Percentiles rank a stretch among this genome's conserved stretches.
Conservation (phyloP, 768 basidiomycete species). For the Lactarius trivialis region DNA sequence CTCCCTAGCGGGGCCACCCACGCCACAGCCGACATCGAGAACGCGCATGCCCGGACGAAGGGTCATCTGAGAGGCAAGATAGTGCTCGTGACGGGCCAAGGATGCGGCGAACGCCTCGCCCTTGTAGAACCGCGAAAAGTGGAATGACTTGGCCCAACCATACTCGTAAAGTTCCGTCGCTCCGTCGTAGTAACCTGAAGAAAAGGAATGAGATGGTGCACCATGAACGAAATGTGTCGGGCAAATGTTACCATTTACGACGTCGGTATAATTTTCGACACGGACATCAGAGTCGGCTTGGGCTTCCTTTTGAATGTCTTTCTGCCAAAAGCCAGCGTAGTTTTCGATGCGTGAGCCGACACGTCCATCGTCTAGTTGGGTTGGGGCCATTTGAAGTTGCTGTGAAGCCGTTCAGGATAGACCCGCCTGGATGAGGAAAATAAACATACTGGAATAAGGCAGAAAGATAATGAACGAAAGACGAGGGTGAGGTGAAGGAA, state of each 20-base stretch:
- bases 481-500: not conserved
- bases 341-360: constrained; percentile 62
- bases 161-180: constrained; percentile 95
- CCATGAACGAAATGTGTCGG: not conserved
- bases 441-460: not conserved
- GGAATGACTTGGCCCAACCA: constrained; percentile 88
- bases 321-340: constrained; percentile 91
- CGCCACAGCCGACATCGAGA: constrained; percentile 96
- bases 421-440: not conserved
- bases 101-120: constrained; percentile 73
- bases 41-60: constrained; percentile 90
- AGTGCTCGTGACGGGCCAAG: constrained; percentile 95
- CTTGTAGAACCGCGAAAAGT: constrained; percentile 95
- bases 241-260: constrained; percentile 72
- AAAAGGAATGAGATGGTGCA: not conserved
- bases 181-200: constrained; percentile 89
- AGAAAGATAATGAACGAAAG: constrained; percentile 1
- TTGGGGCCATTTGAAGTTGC: constrained; percentile 12
- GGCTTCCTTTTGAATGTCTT: constrained; percentile 65
- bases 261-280: constrained; percentile 79
- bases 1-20: constrained; percentile 94
- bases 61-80: constrained; percentile 81
- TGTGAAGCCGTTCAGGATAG: not conserved
- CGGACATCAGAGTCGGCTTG: constrained; percentile 63
- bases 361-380: constrained; percentile 29